Evolutionary conservation across 805 yeast species (phyloP).

Genomic region (Zygosaccharomyces siamensis): DNA sequence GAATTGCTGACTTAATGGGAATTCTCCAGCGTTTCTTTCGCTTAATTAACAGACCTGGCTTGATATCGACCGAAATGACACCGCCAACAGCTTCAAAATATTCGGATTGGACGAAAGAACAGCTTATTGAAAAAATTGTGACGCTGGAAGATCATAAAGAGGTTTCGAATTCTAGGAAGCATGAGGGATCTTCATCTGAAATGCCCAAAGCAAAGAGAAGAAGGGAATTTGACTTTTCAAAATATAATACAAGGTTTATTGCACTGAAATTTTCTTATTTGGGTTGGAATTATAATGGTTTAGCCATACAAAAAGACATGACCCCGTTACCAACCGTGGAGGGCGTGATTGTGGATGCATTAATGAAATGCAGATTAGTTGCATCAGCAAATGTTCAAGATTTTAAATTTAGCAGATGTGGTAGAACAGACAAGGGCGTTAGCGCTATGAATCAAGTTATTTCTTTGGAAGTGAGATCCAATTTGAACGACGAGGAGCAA

Average conservation of each 20-base stretch:
- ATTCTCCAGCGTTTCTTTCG: slow-evolving; percentile 5
- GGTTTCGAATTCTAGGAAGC: not conserved
- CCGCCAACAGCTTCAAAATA: slow-evolving; percentile 37
- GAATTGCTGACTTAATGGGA: slow-evolving; percentile 4
- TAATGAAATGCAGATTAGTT: slow-evolving; percentile 62
- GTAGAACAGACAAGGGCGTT: slow-evolving; percentile 94
- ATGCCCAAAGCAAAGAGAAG: slow-evolving; percentile 29
- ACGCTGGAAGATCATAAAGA: slow-evolving; percentile 45
- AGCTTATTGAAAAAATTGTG: slow-evolving; percentile 51
- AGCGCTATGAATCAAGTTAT: slow-evolving; percentile 96
- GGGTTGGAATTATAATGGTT: slow-evolving; percentile 93
- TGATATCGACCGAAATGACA: not conserved
- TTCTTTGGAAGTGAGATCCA: slow-evolving; percentile 70
- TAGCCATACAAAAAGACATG: slow-evolving; percentile 72
- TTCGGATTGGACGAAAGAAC: slow-evolving; percentile 58
- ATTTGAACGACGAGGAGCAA: slow-evolving; percentile 59
- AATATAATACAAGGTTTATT: slow-evolving; percentile 58
- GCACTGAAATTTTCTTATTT: slow-evolving; percentile 82
- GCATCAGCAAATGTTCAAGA: slow-evolving; percentile 53
- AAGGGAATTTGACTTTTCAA: slow-evolving; percentile 60
- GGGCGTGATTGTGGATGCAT: slow-evolving; percentile 63
- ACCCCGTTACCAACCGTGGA: slow-evolving; percentile 88
- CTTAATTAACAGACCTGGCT: not conserved
- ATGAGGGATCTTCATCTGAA: slow-evolving; percentile 4
- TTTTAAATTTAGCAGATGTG: slow-evolving; percentile 82